Evolutionary conservation across 2,329 filamentous ascomycete species (phyloP).

Genomic region (Apiospora arundinis): DNA sequence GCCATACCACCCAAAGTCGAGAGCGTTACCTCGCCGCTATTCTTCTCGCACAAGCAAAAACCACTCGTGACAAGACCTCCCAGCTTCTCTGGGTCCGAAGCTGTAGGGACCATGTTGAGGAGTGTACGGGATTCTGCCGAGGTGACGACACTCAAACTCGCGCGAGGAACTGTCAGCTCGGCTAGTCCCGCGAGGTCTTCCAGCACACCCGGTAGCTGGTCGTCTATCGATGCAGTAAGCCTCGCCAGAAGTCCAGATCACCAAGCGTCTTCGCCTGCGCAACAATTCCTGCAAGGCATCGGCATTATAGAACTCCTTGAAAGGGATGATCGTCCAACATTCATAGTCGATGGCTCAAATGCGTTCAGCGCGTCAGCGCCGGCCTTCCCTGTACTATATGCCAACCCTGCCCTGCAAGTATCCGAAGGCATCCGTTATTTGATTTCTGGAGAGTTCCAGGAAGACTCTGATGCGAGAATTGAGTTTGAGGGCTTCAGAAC

Average conservation of each 20-base stretch:
- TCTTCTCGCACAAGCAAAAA: conserved; percentile 55
- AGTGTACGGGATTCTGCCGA: conserved; percentile 53
- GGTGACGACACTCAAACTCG: conserved; percentile 62
- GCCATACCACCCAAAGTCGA: conserved; percentile 40
- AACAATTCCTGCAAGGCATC: conserved; percentile 66
- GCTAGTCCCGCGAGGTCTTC: conserved; percentile 54
- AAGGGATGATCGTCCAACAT: conserved; percentile 77
- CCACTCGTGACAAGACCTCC: conserved; percentile 46
- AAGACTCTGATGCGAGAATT: conserved; percentile 47
- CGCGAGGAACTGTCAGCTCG: conserved; percentile 58
- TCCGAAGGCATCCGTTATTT: conserved; percentile 61
- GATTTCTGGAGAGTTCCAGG: conserved; percentile 55
- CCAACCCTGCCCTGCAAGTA: conserved; percentile 70
- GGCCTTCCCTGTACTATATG: conserved; percentile 68
- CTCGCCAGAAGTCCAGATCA: conserved; percentile 59
- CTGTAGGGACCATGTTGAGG: conserved; percentile 54
- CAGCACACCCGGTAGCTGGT: conserved; percentile 59
- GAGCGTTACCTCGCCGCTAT: conserved; percentile 56
- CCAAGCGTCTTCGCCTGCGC: conserved; percentile 50
- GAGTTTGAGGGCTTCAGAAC: conserved; percentile 70
- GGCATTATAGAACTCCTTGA: conserved; percentile 77
- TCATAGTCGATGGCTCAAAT: conserved; percentile 73
- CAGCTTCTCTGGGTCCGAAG: conserved; percentile 48
- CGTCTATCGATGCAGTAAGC: conserved; percentile 60
- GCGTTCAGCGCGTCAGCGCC: conserved; percentile 59